Evolutionary conservation across 768 basidiomycete species (phyloP).

Genomic region (Inosperma sp.): DNA sequence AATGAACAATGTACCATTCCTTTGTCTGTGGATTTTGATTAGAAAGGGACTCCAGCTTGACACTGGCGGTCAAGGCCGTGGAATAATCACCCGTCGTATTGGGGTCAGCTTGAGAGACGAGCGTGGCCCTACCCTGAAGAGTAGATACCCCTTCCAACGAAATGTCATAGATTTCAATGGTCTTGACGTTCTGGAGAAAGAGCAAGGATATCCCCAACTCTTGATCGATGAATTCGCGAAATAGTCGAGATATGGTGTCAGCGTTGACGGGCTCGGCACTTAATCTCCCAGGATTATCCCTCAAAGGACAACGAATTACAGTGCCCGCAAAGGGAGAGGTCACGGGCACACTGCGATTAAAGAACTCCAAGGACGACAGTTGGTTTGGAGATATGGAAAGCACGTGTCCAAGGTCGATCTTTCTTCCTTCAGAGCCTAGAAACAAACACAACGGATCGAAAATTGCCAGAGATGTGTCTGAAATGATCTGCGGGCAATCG

Average conservation of each 20-base stretch:
- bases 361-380: constrained; percentile 28
- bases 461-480: constrained; percentile 34
- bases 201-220: constrained; percentile 40
- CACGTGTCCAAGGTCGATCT: constrained; percentile 25
- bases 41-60: constrained; percentile 14
- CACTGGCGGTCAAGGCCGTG: constrained; percentile 13
- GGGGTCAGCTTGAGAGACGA: constrained; percentile 13
- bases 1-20: constrained; percentile 34
- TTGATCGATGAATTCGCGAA: constrained; percentile 37
- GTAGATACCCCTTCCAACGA: constrained; percentile 19
- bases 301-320: constrained; percentile 45
- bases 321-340: constrained; percentile 33
- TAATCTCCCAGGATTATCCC: constrained; percentile 30
- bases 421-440: constrained; percentile 28
- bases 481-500: constrained; percentile 47
- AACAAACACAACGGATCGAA: constrained; percentile 40
- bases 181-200: constrained; percentile 37
- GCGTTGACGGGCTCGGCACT: constrained; percentile 30
- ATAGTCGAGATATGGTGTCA: constrained; percentile 34
- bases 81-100: not conserved
- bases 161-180: constrained; percentile 40
- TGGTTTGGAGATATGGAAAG: constrained; percentile 26
- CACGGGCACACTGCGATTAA: constrained; percentile 16
- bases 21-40: constrained; percentile 9
- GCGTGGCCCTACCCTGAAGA: constrained; percentile 18